Evolutionary conservation across 2,329 filamentous ascomycete species (phyloP), one percentile per base, ranked within the genome.

Genomic region (Ciborinia camelliae): DNA sequence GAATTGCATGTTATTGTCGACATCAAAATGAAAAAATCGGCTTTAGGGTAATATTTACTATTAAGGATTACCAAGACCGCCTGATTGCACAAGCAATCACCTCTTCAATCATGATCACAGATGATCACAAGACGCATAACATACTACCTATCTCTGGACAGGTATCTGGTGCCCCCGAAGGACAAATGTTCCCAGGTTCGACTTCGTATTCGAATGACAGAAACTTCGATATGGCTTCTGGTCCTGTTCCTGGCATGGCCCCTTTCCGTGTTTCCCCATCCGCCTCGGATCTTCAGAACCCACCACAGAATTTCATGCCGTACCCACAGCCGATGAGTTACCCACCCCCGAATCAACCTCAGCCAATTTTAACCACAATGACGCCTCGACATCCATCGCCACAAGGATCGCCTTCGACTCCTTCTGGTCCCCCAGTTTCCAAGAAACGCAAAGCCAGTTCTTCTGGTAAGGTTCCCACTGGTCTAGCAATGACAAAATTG

Each of bases 1-100:
- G 94, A 12, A 97, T 99, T 72, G 92, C 93, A 30, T 99, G 94
- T 76, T 99, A 98, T 77, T 98, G 94, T 78, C 87, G 94, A 26
- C 94, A 99, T 75, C 94, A 98, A 72, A 87, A 90, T 66, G 95
- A 98, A 78, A 98, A 98, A 79, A 81, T 89, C 70, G 94, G 94
- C 1, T 99, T 97, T 77, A 82, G 84, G 68, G 92, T 98, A 72
- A 96, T 99, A 68, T 96, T 98, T 77, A 98, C 94, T 1, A 83
- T 99, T 73, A 96, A 93, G 74, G 91, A 97, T 76, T 86, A 86
- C 73, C 80, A 86, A 68, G 90, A 88, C 71, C 86, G 87, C 52
- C 80, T 97, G 39, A 80, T 98, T 51, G 90, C 92, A 8, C 94
- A 99, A 77, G 86, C 88, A 61, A 89, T 97, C 69, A 92, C 91